Percentiles rank a stretch among this genome's conserved stretches.
Conservation (phyloP, 2,329 filamentous ascomycete genomes). For the Xylaria sp. region DNA sequence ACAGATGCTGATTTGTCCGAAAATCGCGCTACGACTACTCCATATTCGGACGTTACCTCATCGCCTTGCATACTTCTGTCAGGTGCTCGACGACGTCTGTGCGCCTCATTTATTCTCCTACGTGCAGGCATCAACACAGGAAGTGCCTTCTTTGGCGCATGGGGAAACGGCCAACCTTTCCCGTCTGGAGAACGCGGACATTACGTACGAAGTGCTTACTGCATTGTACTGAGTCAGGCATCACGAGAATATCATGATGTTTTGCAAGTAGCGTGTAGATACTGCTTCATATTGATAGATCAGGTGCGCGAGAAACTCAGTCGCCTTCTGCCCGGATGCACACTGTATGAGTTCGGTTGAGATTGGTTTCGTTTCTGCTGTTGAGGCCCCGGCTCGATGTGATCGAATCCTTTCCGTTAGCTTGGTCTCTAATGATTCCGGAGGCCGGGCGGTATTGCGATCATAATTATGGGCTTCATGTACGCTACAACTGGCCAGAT, state of each 20-base stretch:
- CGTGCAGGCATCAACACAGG: background rate
- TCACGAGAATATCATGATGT: no score
- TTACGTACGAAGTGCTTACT: background rate
- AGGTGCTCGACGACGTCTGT: conserved; percentile 16
- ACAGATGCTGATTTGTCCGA: background rate
- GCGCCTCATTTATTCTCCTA: conserved; percentile 6
- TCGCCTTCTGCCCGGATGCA: background rate
- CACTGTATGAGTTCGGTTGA: background rate
- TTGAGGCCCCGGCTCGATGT: background rate
- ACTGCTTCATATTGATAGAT: no score
- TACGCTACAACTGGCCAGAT: no score
- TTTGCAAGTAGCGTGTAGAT: no score
- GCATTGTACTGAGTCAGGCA: no score
- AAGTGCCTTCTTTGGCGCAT: background rate
- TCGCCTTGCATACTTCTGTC: background rate
- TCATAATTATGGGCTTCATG: background rate
- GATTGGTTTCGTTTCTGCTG: background rate
- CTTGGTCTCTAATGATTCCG: background rate
- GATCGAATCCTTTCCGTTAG: background rate
- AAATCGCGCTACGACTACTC: conserved; percentile 19
- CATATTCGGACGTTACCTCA: conserved; percentile 10
- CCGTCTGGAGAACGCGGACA: background rate
- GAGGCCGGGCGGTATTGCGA: background rate
- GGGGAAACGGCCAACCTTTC: background rate
- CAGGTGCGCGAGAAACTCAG: no score